These are phyloP conservation scores for Peniophora sp. DNA, from an alignment of 1,284 basidiomycete species.

Conservation along the genomic window DNA sequence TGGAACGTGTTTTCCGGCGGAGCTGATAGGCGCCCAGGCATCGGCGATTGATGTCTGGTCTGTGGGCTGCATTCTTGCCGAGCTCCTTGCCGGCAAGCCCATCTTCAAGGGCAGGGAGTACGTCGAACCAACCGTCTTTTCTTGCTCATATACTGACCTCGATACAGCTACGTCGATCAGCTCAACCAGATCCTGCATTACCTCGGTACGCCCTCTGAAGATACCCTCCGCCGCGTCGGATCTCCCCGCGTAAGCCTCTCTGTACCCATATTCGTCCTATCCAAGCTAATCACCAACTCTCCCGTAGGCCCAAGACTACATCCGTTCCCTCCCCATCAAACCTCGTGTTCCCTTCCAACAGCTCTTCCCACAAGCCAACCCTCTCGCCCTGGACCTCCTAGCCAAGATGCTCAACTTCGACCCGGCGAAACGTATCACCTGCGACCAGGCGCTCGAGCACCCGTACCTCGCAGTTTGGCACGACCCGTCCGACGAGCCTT, in stretches of 20 bases:
- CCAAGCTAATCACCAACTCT: neutral
- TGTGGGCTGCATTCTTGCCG: conserved; percentile 96
- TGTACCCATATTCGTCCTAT: too few relatives aligned
- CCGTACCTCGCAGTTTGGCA: conserved; percentile 95
- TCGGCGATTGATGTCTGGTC: conserved; percentile 96
- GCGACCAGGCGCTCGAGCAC: conserved; percentile 92
- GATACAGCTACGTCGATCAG: conserved; percentile 87
- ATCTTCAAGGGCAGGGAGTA: conserved; percentile 98
- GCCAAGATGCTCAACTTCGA: conserved; percentile 93
- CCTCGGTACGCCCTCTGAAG: conserved; percentile 94
- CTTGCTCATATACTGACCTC: neutral
- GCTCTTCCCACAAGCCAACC: conserved; percentile 91
- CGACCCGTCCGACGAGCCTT: conserved; percentile 87
- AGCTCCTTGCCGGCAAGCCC: conserved; percentile 92
- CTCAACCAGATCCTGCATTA: conserved; percentile 98
- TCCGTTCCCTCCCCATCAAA: conserved; percentile 95
- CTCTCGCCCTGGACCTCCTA: conserved; percentile 88
- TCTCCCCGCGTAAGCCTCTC: conserved; percentile 64
- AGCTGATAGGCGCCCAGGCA: conserved; percentile 36
- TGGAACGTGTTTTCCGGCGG: neutral
- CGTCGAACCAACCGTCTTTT: conserved; percentile 14
- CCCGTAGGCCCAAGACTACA: conserved; percentile 97
- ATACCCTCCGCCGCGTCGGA: conserved; percentile 91
- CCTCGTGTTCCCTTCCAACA: conserved; percentile 87
- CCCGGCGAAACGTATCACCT: conserved; percentile 91